A percentile compares a stretch with the other conserved stretches of the same genome.
Conservation (phyloP, 2,329 filamentous ascomycete species). For the Monilinia laxa region DNA sequence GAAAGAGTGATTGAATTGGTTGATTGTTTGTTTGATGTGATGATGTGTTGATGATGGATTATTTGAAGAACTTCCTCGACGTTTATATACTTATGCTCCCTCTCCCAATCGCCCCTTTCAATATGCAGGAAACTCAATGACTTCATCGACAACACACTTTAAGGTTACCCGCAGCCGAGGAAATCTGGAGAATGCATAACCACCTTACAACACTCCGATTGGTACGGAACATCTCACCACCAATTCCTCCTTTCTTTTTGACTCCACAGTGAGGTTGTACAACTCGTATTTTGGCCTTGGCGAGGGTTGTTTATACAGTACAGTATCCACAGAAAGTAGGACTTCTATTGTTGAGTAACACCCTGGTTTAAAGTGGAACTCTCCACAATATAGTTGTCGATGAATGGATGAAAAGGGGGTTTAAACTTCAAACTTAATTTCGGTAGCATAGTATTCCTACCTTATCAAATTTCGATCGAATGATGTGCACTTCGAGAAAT, state of each 20-base stretch:
- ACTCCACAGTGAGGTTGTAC: conserved; percentile 6
- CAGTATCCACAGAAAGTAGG: too few species aligned
- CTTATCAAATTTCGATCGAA: background rate
- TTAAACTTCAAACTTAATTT: background rate
- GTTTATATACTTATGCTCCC: conserved; percentile 13
- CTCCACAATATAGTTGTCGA: background rate
- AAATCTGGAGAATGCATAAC: conserved; percentile 3
- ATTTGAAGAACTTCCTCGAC: conserved; percentile 2
- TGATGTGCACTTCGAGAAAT: conserved; percentile 5
- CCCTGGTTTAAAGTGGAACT: conserved; percentile 4
- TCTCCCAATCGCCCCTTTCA: background rate
- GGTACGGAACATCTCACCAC: conserved; percentile 9
- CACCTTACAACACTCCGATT: background rate
- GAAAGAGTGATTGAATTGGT: background rate
- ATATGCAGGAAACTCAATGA: conserved; percentile 4
- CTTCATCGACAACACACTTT: conserved; percentile 7
- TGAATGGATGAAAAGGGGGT: background rate
- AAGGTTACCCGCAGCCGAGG: background rate
- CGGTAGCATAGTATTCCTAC: background rate
- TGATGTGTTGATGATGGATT: conserved; percentile 1
- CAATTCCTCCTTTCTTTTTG: background rate
- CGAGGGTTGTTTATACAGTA: background rate
- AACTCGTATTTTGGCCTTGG: conserved; percentile 9
- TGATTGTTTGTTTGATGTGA: background rate
- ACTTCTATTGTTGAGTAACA: too few species aligned